Evolutionary conservation across 805 yeast genomes (phyloP), one percentile per base, ranked within the genome.

Genomic region (Candida tibetensis): DNA sequence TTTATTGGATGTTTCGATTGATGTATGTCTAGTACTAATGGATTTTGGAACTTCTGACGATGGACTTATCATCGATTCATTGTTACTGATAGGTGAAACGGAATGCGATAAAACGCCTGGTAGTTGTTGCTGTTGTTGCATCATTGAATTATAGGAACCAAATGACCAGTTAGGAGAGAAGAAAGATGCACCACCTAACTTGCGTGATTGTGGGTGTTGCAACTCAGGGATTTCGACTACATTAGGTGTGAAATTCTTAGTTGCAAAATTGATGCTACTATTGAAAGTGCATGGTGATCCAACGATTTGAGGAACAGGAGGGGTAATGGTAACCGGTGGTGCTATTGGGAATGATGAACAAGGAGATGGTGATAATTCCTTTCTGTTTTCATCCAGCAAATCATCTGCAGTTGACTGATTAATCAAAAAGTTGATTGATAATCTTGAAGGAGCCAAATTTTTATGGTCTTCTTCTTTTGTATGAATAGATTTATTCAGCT

Each of bases 371-470:
- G 25, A 21, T 7, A 21, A 21, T 7, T 21, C 25, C 10, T 10
- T 21, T 10, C 25, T 21, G 9, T 21, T 10, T 10, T 21, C 10
- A 10, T 21, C 25, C 9, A 7, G 10, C 9, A 7, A 7, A 10
- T 21, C 9, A 21, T 21, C 25, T 10, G 13, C 29, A 10, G 14
- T 4, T 18, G 18, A 2, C 23, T 35, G 37, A 17, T 47, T 41
- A 36, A 55, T 46, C 15, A 53, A 39, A 28, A 48, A 58, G 31
- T 51, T 47, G 7, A 55, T 57, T 2, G 63, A 56, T 9, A 47
- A 36, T 7, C 47, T 34, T 5, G 39, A 23, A 28, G 42, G 37
- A 7, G 38, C 40, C 30, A 30, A 21, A n/a, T 23, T 26, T 28
- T 21, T 22, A 4, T 14, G 17, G 7, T 21, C 28, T 21, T 32